phyloP scores from a whole-genome alignment of 2,329 filamentous ascomycete genomes.

The Scedosporium apiospermum region DNA sequence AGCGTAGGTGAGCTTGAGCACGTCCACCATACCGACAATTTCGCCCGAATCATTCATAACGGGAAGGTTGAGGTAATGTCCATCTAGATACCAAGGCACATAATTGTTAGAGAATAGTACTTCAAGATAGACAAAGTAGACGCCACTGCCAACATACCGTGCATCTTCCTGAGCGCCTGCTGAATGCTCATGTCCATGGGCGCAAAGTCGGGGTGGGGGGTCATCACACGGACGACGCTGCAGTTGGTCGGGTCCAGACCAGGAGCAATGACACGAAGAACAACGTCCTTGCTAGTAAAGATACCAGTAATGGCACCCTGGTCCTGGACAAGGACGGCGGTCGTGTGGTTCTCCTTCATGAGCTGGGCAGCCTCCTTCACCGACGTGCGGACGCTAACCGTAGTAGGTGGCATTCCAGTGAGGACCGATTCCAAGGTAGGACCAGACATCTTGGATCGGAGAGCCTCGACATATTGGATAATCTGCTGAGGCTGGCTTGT shows the following conservation, averaged over 20 bases:
- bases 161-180: slow-evolving; percentile 96
- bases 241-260: slow-evolving; percentile 89
- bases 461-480: slow-evolving; percentile 95
- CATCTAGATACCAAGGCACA: slow-evolving; percentile 50
- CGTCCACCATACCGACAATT: slow-evolving; percentile 99
- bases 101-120: not conserved
- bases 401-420: slow-evolving; percentile 83
- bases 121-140: not conserved
- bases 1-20: slow-evolving; percentile 94
- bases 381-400: slow-evolving; percentile 89
- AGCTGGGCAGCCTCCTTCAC: slow-evolving; percentile 90
- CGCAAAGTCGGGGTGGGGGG: slow-evolving; percentile 95
- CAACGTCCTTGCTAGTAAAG: slow-evolving; percentile 98
- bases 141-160: slow-evolving; percentile 52
- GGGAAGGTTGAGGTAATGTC: slow-evolving; percentile 93
- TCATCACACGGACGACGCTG: slow-evolving; percentile 98
- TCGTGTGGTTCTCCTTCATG: slow-evolving; percentile 99
- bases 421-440: slow-evolving; percentile 92
- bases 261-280: slow-evolving; percentile 93
- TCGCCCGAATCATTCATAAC: slow-evolving; percentile 97
- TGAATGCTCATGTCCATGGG: slow-evolving; percentile 99
- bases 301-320: slow-evolving; percentile 97
- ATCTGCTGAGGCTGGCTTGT: slow-evolving; percentile 96
- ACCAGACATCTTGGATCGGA: slow-evolving; percentile 94
- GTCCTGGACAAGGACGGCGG: slow-evolving; percentile 90